Conservation (phyloP, 2,329 filamentous ascomycete species). For the Cercospora janseana region DNA sequence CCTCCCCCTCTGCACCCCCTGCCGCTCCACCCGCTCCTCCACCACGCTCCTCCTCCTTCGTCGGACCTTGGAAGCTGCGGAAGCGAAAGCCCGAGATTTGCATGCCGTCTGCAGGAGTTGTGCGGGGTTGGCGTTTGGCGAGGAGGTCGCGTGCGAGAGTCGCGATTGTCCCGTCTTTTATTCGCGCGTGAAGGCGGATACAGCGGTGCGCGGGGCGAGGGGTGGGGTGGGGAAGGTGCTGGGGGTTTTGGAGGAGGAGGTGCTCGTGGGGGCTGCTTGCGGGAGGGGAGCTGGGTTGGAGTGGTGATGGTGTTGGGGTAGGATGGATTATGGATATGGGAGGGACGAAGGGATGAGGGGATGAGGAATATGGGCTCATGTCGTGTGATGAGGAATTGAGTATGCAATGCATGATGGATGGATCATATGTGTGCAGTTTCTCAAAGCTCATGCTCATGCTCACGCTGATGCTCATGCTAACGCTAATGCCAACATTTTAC, state of each 20-base stretch:
- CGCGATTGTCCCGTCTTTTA: conserved; percentile 94
- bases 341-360: too few relatives aligned
- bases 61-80: conserved; percentile 59
- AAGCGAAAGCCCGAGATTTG: conserved; percentile 64
- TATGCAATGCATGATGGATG: too few relatives aligned
- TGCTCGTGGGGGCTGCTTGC: neutral
- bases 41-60: conserved; percentile 66
- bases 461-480: too few relatives aligned
- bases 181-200: conserved; percentile 63
- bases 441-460: too few relatives aligned
- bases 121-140: conserved; percentile 67
- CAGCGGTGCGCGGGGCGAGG: conserved; percentile 44
- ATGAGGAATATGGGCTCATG: too few relatives aligned
- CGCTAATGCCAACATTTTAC: too few relatives aligned
- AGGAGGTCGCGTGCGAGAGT: conserved; percentile 83
- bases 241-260: conserved; percentile 41
- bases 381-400: too few relatives aligned
- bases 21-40: conserved; percentile 58
- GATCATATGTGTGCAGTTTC: too few relatives aligned
- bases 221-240: conserved; percentile 45
- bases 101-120: conserved; percentile 76
- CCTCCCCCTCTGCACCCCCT: too few relatives aligned
- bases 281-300: conserved; percentile 9
- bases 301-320: neutral
- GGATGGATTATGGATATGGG: too few relatives aligned